Base-by-base conservation (phyloP, 2,329 filamentous ascomycete species). In the Chaetoscypha palmicola region DNA sequence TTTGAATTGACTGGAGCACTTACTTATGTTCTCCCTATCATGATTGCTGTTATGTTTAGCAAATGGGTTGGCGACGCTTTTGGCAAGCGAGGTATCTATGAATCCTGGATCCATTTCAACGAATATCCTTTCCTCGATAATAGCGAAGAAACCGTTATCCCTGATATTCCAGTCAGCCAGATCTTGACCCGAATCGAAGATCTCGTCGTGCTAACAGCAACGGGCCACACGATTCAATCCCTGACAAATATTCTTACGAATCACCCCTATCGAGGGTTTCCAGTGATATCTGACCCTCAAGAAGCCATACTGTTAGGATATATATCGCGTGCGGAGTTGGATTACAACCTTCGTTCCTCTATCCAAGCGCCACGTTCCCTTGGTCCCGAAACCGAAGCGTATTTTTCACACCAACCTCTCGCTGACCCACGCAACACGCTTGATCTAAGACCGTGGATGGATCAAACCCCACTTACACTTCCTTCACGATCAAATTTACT, bases 1-100 rank as follows among this genome's bases (percentile, higher is more conserved):
- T 98, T 98, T 60, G 92, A 98, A 69, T 81, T 98, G 44, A 98
- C 92, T 0, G 92, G 92, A 41, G 92, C 92, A 1, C 74, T 98
- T 21, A 94, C 89, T 1, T 97, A 97, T 61, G 91, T 98, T 38
- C 78, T 98, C 5, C 92, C 92, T 43, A 98, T 97, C 64, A 98
- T 98, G 92, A 86, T 98, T 52, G 89, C 90, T 33, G 92, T 98
- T 60, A 94, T 98, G 90, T 75, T 97, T 34, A 86, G 86, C 50
- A 98, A 98, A 68, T 98, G 92, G 92, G 88, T 95, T 20, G 92
- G 90, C 58, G 92, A 98, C 64, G 91, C 89, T 38, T 90, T 98
- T 64, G 89, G 87, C 20, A 86, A 87, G 44, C 80, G 84, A 38
- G 89, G 92, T 52, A 97, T 98, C 65, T 98, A 98, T 68, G 92